These are phyloP conservation scores for Suhomyces ambrosiae DNA, from an alignment of 1,139 yeast species.

Conservation along the genomic window DNA sequence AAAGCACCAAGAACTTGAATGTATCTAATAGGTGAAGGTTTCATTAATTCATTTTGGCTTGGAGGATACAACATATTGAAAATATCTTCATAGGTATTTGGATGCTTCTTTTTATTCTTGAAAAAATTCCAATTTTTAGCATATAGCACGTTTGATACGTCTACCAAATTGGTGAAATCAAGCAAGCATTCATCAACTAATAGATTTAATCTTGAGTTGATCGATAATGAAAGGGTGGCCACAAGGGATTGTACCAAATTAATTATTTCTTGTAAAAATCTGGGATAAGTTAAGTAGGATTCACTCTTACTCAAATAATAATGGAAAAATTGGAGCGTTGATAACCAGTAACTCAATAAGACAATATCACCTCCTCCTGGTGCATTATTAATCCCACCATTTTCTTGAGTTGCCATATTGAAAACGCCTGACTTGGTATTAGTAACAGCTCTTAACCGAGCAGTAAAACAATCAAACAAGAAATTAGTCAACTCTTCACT, in stretches of 20 bases:
- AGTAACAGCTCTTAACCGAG: slow-evolving; percentile 61
- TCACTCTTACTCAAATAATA: slow-evolving; percentile 62
- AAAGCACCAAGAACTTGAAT: slow-evolving; percentile 89
- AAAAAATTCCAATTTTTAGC: slow-evolving; percentile 78
- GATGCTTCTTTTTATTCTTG: slow-evolving; percentile 51
- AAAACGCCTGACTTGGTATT: slow-evolving; percentile 62
- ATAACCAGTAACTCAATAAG: slow-evolving; percentile 70
- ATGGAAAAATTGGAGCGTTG: slow-evolving; percentile 65
- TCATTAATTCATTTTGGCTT: slow-evolving; percentile 57
- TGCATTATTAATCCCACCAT: slow-evolving; percentile 20
- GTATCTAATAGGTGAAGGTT: slow-evolving; percentile 85
- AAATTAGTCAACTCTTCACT: slow-evolving; percentile 58
- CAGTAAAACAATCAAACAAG: slow-evolving; percentile 60
- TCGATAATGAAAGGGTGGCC: slow-evolving; percentile 64
- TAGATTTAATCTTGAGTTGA: slow-evolving; percentile 58
- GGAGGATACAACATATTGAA: slow-evolving; percentile 74
- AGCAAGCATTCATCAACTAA: slow-evolving; percentile 65
- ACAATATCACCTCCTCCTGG: slow-evolving; percentile 64
- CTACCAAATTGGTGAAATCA: slow-evolving; percentile 66
- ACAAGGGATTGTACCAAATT: slow-evolving; percentile 61
- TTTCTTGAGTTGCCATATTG: slow-evolving; percentile 40
- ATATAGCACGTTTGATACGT: slow-evolving; percentile 59
- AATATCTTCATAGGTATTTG: slow-evolving; percentile 66
- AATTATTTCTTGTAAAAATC: slow-evolving; percentile 60
- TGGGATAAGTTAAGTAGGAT: slow-evolving; percentile 56